These are phyloP conservation scores for Crithidia expoeki DNA, from an alignment of 208 protist genomes.

Conservation along the genomic window DNA sequence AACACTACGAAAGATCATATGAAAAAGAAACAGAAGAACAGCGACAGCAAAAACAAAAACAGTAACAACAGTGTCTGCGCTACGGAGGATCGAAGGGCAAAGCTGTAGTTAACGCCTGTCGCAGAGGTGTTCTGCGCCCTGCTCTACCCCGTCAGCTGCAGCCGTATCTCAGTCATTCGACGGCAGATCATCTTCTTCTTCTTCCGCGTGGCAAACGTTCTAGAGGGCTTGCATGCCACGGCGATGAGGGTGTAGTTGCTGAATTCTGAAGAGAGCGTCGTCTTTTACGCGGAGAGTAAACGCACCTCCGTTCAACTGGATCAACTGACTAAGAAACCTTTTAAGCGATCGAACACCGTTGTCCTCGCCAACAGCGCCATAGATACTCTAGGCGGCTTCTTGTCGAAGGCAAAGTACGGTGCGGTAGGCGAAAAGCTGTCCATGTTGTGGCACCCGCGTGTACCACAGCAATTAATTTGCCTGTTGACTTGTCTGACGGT, in stretches of 20 bases:
- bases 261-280: constrained; percentile 41
- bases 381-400: constrained; percentile 30
- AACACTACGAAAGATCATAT: background rate
- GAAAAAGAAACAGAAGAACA: background rate
- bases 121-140: constrained; percentile 39
- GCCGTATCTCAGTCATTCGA: constrained; percentile 42
- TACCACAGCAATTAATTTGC: constrained; percentile 36
- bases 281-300: constrained; percentile 42
- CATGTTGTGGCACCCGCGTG: constrained; percentile 42
- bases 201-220: constrained; percentile 42
- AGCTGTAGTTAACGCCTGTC: constrained; percentile 20
- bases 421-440: constrained; percentile 46
- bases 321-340: constrained; percentile 28
- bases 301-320: constrained; percentile 27
- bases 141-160: constrained; percentile 34
- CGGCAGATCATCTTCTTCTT: constrained; percentile 39
- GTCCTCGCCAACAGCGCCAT: constrained; percentile 33
- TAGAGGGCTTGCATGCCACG: constrained; percentile 36
- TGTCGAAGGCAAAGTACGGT: constrained; percentile 26
- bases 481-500: constrained; percentile 40
- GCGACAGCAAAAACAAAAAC: background rate
- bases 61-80: constrained; percentile 4
- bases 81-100: background rate
- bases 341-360: constrained; percentile 46
- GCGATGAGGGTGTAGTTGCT: constrained; percentile 54